Evolutionary conservation across 2,329 filamentous ascomycete genomes (phyloP).

Genomic region (Arthrinium puccinioides): DNA sequence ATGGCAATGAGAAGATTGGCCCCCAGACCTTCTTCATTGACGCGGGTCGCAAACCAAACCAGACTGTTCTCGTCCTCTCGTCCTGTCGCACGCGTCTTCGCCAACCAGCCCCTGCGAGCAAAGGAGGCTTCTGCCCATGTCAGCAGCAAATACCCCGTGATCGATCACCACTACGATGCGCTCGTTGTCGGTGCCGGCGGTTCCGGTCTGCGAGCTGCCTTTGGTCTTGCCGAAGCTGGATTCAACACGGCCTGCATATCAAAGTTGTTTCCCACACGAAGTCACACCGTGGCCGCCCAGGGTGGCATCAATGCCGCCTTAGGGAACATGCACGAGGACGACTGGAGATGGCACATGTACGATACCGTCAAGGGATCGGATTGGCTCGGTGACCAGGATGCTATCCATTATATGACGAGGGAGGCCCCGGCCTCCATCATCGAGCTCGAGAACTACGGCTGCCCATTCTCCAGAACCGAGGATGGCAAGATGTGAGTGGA

Average conservation of each 20-base stretch:
- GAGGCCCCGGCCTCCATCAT: slow-evolving; percentile 88
- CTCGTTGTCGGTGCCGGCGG: slow-evolving; percentile 85
- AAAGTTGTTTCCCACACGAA: slow-evolving; percentile 81
- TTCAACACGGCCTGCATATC: slow-evolving; percentile 86
- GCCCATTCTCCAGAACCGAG: slow-evolving; percentile 92
- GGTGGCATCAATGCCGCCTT: slow-evolving; percentile 85
- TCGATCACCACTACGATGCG: slow-evolving; percentile 98
- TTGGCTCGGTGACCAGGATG: slow-evolving; percentile 95
- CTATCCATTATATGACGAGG: slow-evolving; percentile 97
- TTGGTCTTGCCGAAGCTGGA: slow-evolving; percentile 79
- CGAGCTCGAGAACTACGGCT: slow-evolving; percentile 95
- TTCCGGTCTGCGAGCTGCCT: slow-evolving; percentile 73
- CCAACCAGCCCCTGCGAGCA: slow-evolving; percentile 77
- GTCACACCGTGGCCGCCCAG: slow-evolving; percentile 75
- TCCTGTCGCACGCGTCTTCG: slow-evolving; percentile 76
- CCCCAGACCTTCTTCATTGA: slow-evolving; percentile 50
- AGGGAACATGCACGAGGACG: slow-evolving; percentile 95
- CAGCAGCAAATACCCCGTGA: slow-evolving; percentile 86
- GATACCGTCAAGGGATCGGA: slow-evolving; percentile 97
- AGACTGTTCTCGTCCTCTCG: slow-evolving; percentile 84
- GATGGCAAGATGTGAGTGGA: slow-evolving; percentile 81
- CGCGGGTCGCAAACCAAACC: slow-evolving; percentile 55
- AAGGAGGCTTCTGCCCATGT: slow-evolving; percentile 88
- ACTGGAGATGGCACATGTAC: slow-evolving; percentile 99
- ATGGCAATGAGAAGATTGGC: slow-evolving; percentile 57